phyloP scores from a whole-genome alignment of 2,329 filamentous ascomycete genomes.

The Xylariomycetidae sp. region DNA sequence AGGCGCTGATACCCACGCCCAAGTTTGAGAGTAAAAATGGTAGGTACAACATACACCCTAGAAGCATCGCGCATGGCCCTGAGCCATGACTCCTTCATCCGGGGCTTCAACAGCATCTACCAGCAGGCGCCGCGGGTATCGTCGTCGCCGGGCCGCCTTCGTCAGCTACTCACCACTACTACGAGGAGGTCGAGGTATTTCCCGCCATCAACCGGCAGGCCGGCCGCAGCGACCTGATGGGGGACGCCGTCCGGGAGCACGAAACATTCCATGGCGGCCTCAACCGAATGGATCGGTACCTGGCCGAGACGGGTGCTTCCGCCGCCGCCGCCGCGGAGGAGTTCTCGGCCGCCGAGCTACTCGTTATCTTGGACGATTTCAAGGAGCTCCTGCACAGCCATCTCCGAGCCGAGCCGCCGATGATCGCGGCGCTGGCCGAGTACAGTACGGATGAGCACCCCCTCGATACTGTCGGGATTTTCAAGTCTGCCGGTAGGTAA shows the following conservation, averaged over 20 bases:
- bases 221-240: constrained; percentile 14
- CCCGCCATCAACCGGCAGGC: constrained; percentile 14
- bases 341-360: constrained; percentile 6
- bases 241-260: constrained; percentile 11
- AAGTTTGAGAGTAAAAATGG: too few relatives aligned
- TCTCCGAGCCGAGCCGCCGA: constrained; percentile 14
- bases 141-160: constrained; percentile 14
- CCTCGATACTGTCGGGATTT: constrained; percentile 17
- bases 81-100: constrained; percentile 20
- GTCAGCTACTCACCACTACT: constrained; percentile 16
- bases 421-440: constrained; percentile 14
- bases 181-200: constrained; percentile 17
- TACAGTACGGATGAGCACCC: constrained; percentile 15
- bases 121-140: constrained; percentile 16
- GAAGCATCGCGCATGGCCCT: constrained; percentile 19
- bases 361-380: constrained; percentile 17
- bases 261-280: constrained; percentile 13
- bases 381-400: constrained; percentile 12
- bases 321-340: too few relatives aligned
- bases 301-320: constrained; percentile 4
- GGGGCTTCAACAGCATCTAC: constrained; percentile 20
- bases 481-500: constrained; percentile 15
- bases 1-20: too few relatives aligned
- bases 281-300: constrained; percentile 10
- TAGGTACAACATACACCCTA: too few relatives aligned